Base-by-base conservation (phyloP, 2,329 filamentous ascomycete species). In the Neofusicoccum ribis region DNA sequence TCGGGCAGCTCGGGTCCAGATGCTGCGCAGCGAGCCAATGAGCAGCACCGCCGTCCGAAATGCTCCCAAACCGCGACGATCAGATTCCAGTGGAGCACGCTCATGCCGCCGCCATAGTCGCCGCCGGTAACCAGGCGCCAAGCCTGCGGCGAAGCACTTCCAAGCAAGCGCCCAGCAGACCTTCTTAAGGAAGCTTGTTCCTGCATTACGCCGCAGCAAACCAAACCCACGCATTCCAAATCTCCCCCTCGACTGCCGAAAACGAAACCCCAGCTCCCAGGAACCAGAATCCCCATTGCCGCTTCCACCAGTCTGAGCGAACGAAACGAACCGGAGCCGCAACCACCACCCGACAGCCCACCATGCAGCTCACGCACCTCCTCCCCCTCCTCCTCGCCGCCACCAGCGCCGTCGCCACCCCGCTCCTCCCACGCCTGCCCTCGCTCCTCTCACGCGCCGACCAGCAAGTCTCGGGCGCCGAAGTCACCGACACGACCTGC, bases 401-500 rank as follows among this genome's bases (percentile, higher is more conserved):
- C 52, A 27, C 31, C 46, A 17, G 46, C 59, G 36, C 34, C 17
- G 27, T 43, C 59, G 59, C 59, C 44, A 62, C n/a, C 6, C 59
- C 59, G 11, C 41, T 60, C 56, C 37, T 34, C 41, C 44, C 59
- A 2, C 59, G 23, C 23, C 23, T 23, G 3, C 23, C n/a, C 6
- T 44, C 59, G 11, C 41, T 60, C 56, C 37, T 34, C 41, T 31
- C 59, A 5, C 59, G 59, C 59, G 66, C 68, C 15, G 50, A 69
- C 34, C 68, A 72, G 65, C 27, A 66, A 34, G 69, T 72, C 50
- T 70, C 69, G 15, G 70, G 70, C 3, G 66, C 65, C 37, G 72
- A 74, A 65, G 71, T 78, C 6, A 75, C 73, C 0, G 71, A 68
- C 12, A 76, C 74, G 37, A 76, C 70, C 5, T 78, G 77, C 65